Evolutionary conservation across 2,329 filamentous ascomycete species (phyloP), one percentile per base, ranked within the genome.

Genomic region (Cladosporium sp.): DNA sequence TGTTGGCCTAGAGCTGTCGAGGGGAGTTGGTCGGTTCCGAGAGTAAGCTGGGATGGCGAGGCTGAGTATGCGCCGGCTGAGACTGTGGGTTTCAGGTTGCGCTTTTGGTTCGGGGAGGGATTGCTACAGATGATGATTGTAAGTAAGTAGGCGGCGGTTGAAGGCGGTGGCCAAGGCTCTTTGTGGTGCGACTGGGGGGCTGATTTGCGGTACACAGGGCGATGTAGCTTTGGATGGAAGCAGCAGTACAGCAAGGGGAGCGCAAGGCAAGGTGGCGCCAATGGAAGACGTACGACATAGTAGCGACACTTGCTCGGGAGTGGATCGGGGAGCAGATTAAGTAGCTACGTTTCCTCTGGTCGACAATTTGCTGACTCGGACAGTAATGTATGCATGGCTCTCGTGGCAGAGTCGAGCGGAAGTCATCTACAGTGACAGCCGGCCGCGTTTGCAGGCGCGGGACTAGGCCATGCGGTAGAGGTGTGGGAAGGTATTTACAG

Each of bases 101-200:
- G 71, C 60, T 72, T 71, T 59, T 68, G 63, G 55, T 68, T 65
- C 49, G 65, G 66, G 25, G 69, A 68, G 40, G 67, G 64, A 63
- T 70, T 73, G 55, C 62, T 66, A 51, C 20, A 47, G 48, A 51
- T 45, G 35, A n/a, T n/a, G n/a, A n/a, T n/a, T n/a, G n/a, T n/a
- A n/a, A n/a, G 51, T 18, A 18, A 40, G 25, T 16, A 25, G 32
- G 12, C 20, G n/a, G n/a, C n/a, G n/a, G 35, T 38, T 19, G 33
- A 39, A 25, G 38, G 36, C 40, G 38, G n/a, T 18, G 22, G 51
- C 32, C 39, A 20, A 35, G 40, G 47, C n/a, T 43, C 49, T 39
- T 32, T 15, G 39, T 15, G 39, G 32, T 43, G 40, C 43, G 16
- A 48, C n/a, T 39, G 33, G 38, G 43, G 35, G 45, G 36, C 45